Conservation (phyloP, 1,284 basidiomycete genomes). For the Tylopilus sp. region DNA sequence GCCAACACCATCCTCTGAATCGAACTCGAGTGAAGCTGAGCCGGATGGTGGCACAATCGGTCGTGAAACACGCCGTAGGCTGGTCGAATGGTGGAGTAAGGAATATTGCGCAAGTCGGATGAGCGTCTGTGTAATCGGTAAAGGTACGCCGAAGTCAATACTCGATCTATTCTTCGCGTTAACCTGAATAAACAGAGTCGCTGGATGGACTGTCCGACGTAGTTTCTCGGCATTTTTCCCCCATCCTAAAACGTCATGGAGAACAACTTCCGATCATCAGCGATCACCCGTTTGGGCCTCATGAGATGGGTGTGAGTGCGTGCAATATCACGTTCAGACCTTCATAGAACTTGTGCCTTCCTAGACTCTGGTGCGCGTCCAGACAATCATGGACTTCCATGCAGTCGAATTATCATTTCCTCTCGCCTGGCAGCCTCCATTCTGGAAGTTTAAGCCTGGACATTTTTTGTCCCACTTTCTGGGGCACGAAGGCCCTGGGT, state of each 20-base stretch:
- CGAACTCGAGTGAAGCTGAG: conserved; percentile 54
- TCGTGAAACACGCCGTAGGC: conserved; percentile 83
- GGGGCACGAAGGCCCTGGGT: conserved; percentile 96
- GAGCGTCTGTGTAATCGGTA: conserved; percentile 88
- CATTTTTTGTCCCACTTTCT: conserved; percentile 83
- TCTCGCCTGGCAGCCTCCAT: conserved; percentile 76
- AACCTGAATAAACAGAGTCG: conserved; percentile 53
- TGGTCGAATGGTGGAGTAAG: conserved; percentile 93
- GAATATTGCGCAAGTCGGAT: conserved; percentile 95
- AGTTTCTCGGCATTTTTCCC: conserved; percentile 75
- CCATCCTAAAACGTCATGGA: conserved; percentile 66
- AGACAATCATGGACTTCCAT: conserved; percentile 91
- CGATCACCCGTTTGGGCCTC: conserved; percentile 73
- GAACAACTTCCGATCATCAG: conserved; percentile 66
- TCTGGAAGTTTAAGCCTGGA: conserved; percentile 82
- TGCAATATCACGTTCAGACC: background rate
- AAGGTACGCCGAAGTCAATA: conserved; percentile 48
- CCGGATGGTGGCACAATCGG: conserved; percentile 75
- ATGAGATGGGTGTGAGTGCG: conserved; percentile 70
- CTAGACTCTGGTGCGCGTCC: conserved; percentile 80
- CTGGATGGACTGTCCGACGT: conserved; percentile 74
- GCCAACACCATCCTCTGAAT: conserved; percentile 56
- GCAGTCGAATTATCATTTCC: conserved; percentile 88
- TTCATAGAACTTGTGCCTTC: conserved; percentile 1
- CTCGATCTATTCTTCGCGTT: background rate